Evolutionary conservation across 2,329 filamentous ascomycete species (phyloP).

Genomic region (Sporothrix luriei): DNA sequence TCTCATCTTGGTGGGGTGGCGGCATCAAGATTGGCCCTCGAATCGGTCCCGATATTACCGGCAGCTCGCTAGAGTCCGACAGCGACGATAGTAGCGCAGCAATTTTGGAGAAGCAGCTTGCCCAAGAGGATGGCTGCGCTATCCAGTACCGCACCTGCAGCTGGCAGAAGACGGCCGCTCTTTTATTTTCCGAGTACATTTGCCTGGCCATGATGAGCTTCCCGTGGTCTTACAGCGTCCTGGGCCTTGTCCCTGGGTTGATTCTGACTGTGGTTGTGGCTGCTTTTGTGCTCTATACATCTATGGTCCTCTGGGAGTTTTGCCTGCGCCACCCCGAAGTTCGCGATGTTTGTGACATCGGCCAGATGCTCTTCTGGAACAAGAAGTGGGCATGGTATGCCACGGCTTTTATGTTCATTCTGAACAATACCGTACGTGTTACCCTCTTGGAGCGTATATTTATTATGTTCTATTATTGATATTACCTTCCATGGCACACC

Average conservation of each 20-base stretch:
- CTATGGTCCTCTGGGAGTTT: slow-evolving; percentile 69
- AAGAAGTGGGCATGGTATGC: slow-evolving; percentile 71
- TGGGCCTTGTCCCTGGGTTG: slow-evolving; percentile 83
- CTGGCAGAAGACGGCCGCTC: slow-evolving; percentile 90
- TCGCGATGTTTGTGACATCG: slow-evolving; percentile 90
- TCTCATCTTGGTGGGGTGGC: slow-evolving; percentile 47
- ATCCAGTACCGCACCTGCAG: slow-evolving; percentile 94
- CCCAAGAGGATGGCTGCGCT: slow-evolving; percentile 71
- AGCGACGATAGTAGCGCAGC: slow-evolving; percentile 52
- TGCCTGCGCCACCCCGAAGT: slow-evolving; percentile 89
- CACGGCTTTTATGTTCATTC: slow-evolving; percentile 81
- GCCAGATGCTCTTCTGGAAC: slow-evolving; percentile 91
- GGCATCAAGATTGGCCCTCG: slow-evolving; percentile 53
- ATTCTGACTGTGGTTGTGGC: slow-evolving; percentile 82
- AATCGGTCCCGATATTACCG: slow-evolving; percentile 52
- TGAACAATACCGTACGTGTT: slow-evolving; percentile 73
- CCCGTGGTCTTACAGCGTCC: slow-evolving; percentile 85
- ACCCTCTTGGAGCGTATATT: background rate
- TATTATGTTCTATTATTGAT: background rate
- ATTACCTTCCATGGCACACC: background rate
- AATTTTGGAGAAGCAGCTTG: slow-evolving; percentile 68
- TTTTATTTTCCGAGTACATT: slow-evolving; percentile 95
- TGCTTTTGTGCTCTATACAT: slow-evolving; percentile 77
- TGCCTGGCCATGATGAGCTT: slow-evolving; percentile 94
- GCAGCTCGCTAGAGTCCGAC: slow-evolving; percentile 45